Conservation (phyloP, 176 grass and related monocot genomes). For the Cenchrus fungigraminus region DNA sequence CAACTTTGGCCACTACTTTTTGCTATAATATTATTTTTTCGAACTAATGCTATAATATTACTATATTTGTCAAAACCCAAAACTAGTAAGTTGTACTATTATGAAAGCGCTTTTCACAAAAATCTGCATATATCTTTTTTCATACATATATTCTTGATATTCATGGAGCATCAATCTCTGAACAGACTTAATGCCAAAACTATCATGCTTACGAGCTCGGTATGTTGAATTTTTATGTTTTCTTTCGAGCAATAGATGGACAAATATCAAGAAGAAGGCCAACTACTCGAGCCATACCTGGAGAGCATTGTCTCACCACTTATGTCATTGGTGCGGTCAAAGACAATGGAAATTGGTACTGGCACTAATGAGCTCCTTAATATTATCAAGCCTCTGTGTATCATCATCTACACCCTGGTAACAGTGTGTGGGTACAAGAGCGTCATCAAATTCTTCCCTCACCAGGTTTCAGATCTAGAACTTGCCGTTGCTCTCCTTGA, state of each 20-base stretch:
- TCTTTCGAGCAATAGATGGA: constrained; percentile 66
- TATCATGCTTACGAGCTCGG: constrained; percentile 25
- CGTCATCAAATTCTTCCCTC: constrained; percentile 90
- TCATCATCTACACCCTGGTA: constrained; percentile 89
- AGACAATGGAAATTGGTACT: constrained; percentile 60
- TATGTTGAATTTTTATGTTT: constrained; percentile 7
- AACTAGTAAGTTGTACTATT: neutral
- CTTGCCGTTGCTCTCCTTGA: constrained; percentile 78
- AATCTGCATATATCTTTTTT: neutral
- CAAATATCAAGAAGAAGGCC: constrained; percentile 98
- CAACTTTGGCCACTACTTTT: constrained; percentile 17
- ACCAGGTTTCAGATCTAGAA: constrained; percentile 97
- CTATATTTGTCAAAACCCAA: neutral
- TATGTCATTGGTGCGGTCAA: constrained; percentile 75
- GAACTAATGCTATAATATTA: too few relatives aligned
- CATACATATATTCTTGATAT: constrained; percentile 1
- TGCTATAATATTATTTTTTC: neutral
- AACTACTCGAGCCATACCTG: constrained; percentile 93
- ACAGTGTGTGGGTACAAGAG: constrained; percentile 94
- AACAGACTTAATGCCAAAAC: constrained; percentile 30
- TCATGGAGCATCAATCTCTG: constrained; percentile 16
- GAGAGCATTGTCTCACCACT: constrained; percentile 76
- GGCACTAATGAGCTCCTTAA: constrained; percentile 55
- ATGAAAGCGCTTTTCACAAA: neutral
- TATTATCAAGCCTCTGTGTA: constrained; percentile 87